phyloP scores from a whole-genome alignment of 257 asterid genomes.

The Capsicum chinense region DNA sequence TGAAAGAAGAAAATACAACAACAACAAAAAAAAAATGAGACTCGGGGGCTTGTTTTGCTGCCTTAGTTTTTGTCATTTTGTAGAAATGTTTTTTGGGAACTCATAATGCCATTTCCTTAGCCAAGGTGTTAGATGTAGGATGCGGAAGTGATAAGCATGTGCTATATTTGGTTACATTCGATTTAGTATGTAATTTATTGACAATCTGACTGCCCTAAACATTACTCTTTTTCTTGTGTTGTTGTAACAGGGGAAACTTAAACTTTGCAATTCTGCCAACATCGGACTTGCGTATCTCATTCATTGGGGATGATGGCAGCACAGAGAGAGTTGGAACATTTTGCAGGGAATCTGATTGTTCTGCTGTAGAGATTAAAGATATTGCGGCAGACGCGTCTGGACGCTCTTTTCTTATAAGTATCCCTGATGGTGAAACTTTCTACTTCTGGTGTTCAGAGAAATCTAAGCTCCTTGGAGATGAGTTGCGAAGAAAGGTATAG shows the following conservation, averaged over 20 bases:
- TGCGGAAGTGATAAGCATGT: background rate
- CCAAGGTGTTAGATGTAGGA: constrained; percentile 9
- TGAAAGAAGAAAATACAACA: background rate
- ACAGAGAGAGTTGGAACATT: constrained; percentile 69
- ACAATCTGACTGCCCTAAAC: background rate
- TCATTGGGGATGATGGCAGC: constrained; percentile 83
- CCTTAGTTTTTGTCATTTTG: background rate
- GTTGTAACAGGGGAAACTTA: constrained; percentile 58
- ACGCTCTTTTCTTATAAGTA: constrained; percentile 69
- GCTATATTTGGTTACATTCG: background rate
- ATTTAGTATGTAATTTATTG: background rate
- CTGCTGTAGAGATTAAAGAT: constrained; percentile 58
- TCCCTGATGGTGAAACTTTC: constrained; percentile 45
- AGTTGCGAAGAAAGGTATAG: constrained; percentile 74
- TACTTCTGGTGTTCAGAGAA: constrained; percentile 87
- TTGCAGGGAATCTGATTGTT: constrained; percentile 46
- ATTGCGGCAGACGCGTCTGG: constrained; percentile 79
- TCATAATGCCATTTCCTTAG: constrained; percentile 15
- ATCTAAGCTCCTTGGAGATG: constrained; percentile 72
- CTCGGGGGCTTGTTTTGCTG: background rate
- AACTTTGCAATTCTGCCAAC: constrained; percentile 84
- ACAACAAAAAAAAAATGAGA: background rate
- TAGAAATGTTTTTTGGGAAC: background rate
- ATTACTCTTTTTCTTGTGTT: background rate
- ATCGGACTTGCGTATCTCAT: constrained; percentile 80